Evolutionary conservation across 164 flowering plant genomes (phyloP).

Genomic region (Vitis rotundifolia): DNA sequence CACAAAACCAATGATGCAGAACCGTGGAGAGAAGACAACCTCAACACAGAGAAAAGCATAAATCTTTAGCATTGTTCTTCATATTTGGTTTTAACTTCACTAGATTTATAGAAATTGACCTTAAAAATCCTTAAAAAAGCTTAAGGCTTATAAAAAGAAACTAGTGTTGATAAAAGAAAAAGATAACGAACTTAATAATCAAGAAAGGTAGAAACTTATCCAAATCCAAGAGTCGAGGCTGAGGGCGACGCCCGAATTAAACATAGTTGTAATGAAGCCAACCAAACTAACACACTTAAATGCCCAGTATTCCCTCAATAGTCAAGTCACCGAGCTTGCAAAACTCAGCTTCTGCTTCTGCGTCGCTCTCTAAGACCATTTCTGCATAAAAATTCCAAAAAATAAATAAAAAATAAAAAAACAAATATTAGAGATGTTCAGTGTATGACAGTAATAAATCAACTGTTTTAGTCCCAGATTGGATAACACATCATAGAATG

Average conservation of each 20-base stretch:
- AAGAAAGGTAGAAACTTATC: slow-evolving; percentile 57
- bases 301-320: slow-evolving; percentile 15
- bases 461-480: no score
- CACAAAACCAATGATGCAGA: slow-evolving; percentile 74
- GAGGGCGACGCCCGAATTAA: slow-evolving; percentile 44
- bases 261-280: slow-evolving; percentile 43
- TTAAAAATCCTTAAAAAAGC: slow-evolving; percentile 12
- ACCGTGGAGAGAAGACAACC: slow-evolving; percentile 50
- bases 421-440: background rate
- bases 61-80: slow-evolving; percentile 25
- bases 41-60: slow-evolving; percentile 56
- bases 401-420: no score
- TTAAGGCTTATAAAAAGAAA: slow-evolving; percentile 9
- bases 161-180: slow-evolving; percentile 17
- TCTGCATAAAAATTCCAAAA: slow-evolving; percentile 32
- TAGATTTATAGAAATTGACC: slow-evolving; percentile 2
- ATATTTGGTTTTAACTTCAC: background rate
- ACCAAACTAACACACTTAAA: slow-evolving; percentile 32
- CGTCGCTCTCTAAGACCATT: slow-evolving; percentile 61
- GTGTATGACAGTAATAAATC: no score
- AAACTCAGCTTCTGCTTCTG: slow-evolving; percentile 73
- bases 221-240: slow-evolving; percentile 50
- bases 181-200: slow-evolving; percentile 23
- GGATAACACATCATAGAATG: no score
- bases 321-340: slow-evolving; percentile 7